Evolutionary conservation across 129 eudicot genomes (phyloP).

Genomic region (Heracleum sosnowskyi): DNA sequence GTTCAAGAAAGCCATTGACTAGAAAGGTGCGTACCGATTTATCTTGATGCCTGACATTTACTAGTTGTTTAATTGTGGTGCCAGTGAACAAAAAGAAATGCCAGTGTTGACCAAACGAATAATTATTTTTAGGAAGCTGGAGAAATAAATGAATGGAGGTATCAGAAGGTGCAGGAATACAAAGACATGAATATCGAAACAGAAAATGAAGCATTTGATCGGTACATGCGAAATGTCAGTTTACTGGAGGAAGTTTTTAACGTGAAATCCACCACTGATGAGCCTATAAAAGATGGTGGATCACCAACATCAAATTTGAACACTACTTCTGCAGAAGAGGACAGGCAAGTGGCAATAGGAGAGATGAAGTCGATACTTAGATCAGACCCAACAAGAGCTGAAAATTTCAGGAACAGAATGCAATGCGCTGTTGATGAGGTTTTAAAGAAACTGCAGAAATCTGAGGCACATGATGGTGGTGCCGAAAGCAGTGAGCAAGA

Average conservation of each 20-base stretch:
- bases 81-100: background rate
- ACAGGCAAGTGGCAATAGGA: constrained; percentile 23
- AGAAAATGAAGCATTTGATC: constrained; percentile 84
- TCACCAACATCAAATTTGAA: constrained; percentile 13
- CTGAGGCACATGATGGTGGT: constrained; percentile 21
- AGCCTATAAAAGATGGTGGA: constrained; percentile 16
- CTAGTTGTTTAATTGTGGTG: background rate
- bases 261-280: constrained; percentile 34
- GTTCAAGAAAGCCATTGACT: constrained; percentile 80
- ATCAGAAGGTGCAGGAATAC: constrained; percentile 74
- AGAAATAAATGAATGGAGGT: constrained; percentile 84
- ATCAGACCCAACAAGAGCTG: constrained; percentile 56
- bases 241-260: constrained; percentile 68
- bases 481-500: constrained; percentile 30
- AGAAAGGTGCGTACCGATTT: constrained; percentile 49
- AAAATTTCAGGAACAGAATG: constrained; percentile 59
- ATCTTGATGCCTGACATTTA: background rate
- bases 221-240: constrained; percentile 63
- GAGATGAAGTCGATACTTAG: constrained; percentile 44
- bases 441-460: constrained; percentile 37
- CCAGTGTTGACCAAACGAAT: background rate
- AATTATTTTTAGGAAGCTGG: constrained; percentile 61
- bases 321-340: constrained; percentile 21
- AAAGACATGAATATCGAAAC: constrained; percentile 52
- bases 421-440: constrained; percentile 58